Percentiles rank a stretch among this genome's conserved stretches.
phyloP scores from a whole-genome alignment of 2,329 filamentous ascomycete genomes.

The Diaporthe citrichinensis region DNA sequence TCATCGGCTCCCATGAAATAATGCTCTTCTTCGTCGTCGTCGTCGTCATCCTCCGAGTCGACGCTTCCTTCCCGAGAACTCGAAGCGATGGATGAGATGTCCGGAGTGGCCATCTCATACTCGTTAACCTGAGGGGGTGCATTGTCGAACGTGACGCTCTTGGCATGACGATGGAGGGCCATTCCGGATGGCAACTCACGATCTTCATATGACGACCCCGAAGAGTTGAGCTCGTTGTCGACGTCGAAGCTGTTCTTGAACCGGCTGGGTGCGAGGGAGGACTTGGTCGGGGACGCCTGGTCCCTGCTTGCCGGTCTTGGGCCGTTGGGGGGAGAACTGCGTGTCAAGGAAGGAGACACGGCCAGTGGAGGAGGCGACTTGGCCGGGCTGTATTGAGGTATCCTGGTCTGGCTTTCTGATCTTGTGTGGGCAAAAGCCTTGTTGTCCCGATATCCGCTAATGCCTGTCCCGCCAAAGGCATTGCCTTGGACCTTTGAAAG shows the following conservation, averaged over 20 bases:
- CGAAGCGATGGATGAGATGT: slow-evolving; percentile 91
- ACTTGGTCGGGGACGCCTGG: slow-evolving; percentile 87
- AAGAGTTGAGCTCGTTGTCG: slow-evolving; percentile 77
- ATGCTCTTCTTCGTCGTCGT: slow-evolving; percentile 75
- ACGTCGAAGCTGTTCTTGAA: slow-evolving; percentile 80
- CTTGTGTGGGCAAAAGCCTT: slow-evolving; percentile 61
- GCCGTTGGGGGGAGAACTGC: slow-evolving; percentile 54
- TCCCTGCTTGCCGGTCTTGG: slow-evolving; percentile 72
- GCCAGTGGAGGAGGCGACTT: slow-evolving; percentile 55
- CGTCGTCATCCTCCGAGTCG: slow-evolving; percentile 84
- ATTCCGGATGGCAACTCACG: slow-evolving; percentile 74
- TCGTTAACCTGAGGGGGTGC: slow-evolving; percentile 96
- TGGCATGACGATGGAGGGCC: slow-evolving; percentile 85
- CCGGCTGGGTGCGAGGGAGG: slow-evolving; percentile 80
- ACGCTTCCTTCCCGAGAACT: slow-evolving; percentile 95
- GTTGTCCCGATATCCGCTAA: slow-evolving; percentile 67
- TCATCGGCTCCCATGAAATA: slow-evolving; percentile 69
- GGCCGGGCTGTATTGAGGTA: slow-evolving; percentile 70
- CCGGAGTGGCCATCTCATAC: slow-evolving; percentile 97
- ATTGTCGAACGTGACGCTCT: slow-evolving; percentile 97
- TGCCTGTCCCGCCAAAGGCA: slow-evolving; percentile 72
- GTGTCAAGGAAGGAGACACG: slow-evolving; percentile 55
- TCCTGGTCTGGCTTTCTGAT: slow-evolving; percentile 72
- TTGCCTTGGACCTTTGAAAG: slow-evolving; percentile 83
- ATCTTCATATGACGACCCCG: slow-evolving; percentile 72